phyloP scores from a whole-genome alignment of 2,329 filamentous ascomycete species.

The Trichophyton mentagrophytes region DNA sequence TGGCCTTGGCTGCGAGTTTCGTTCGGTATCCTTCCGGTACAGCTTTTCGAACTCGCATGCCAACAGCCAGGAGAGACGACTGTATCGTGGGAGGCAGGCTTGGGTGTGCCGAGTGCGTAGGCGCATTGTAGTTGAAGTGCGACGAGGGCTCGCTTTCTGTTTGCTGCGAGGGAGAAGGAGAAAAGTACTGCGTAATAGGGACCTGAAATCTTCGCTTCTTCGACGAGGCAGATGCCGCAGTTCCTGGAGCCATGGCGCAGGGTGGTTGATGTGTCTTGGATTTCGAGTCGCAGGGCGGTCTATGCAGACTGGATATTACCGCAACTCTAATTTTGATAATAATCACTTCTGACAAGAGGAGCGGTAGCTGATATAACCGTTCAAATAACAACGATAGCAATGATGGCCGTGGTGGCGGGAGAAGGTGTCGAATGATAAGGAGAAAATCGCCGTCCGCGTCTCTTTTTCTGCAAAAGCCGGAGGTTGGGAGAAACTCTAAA shows the following conservation, averaged over 20 bases:
- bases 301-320: not conserved
- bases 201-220: constrained; percentile 36
- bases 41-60: constrained; percentile 88
- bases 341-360: not conserved
- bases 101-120: constrained; percentile 34
- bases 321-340: not conserved
- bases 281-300: not conserved
- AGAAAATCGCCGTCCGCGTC: not conserved
- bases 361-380: not conserved
- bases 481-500: constrained; percentile 1
- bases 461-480: not conserved
- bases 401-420: not conserved
- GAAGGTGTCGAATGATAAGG: not conserved
- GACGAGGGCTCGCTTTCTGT: constrained; percentile 17
- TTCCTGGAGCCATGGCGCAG: not conserved
- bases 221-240: constrained; percentile 9
- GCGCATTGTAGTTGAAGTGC: constrained; percentile 29
- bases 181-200: constrained; percentile 31
- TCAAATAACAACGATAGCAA: not conserved
- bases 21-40: constrained; percentile 93
- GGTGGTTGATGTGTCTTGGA: not conserved
- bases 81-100: constrained; percentile 55
- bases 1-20: constrained; percentile 17
- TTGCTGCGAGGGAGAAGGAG: constrained; percentile 14
- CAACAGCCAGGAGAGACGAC: constrained; percentile 74